These are phyloP conservation scores for Dichotomopilus funicola DNA, from an alignment of 2,329 filamentous ascomycete genomes.

Conservation along the genomic window DNA sequence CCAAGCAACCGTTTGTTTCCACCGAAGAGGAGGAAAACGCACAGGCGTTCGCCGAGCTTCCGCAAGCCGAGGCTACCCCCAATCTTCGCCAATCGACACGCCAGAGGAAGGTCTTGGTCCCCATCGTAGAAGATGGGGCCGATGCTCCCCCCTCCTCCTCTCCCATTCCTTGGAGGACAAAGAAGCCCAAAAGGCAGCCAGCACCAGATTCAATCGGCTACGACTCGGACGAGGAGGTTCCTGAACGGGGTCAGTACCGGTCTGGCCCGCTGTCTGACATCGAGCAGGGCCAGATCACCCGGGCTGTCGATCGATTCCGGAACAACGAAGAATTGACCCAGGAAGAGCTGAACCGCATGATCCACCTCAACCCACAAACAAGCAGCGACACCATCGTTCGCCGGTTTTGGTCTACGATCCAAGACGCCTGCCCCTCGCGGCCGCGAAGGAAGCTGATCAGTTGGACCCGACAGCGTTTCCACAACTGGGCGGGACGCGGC, in stretches of 20 bases:
- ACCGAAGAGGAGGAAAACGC: constrained; percentile 10
- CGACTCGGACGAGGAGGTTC: not conserved
- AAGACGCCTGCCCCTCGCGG: constrained; percentile 42
- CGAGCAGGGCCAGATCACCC: constrained; percentile 14
- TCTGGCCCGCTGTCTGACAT: constrained; percentile 8
- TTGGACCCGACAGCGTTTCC: constrained; percentile 55
- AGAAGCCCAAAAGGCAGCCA: not conserved
- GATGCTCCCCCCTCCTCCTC: not conserved
- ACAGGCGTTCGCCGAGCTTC: constrained; percentile 9
- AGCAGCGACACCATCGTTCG: constrained; percentile 26
- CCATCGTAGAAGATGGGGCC: no score
- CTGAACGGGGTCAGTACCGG: constrained; percentile 6
- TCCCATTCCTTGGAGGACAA: not conserved
- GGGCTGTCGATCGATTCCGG: constrained; percentile 17
- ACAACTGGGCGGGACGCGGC: constrained; percentile 57
- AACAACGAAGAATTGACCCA: constrained; percentile 17
- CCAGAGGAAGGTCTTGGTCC: no score
- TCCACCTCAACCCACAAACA: constrained; percentile 18
- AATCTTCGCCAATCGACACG: not conserved
- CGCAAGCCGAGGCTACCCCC: constrained; percentile 5
- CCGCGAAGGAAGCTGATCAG: constrained; percentile 49
- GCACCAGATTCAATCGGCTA: not conserved
- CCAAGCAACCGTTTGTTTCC: constrained; percentile 11
- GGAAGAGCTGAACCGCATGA: constrained; percentile 17
- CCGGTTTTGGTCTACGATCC: constrained; percentile 46